Base-by-base conservation (phyloP, 164 flowering plant genomes). In the Taxillus chinensis region DNA sequence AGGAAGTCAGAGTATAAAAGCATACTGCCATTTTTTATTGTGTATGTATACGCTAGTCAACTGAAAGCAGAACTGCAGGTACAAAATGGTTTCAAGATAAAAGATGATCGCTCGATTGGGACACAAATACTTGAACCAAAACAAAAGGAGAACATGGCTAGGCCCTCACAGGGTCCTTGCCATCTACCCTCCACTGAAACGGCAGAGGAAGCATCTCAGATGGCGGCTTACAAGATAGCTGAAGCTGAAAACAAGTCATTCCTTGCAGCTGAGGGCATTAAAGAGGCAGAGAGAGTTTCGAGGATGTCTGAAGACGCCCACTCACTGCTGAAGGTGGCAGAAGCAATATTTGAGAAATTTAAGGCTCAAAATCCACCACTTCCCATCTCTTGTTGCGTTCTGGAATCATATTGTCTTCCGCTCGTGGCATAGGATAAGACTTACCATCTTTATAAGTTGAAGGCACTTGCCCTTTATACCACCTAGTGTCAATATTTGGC, bases 231-330 rank as follows among this genome's bases (percentile, higher is more conserved):
- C 68, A 80, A 65, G 71, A 62, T 92, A 62, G 89, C 92, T 41
- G 95, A 84, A 27, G 95, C 95, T 8, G 96, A 92, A 67, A 80
- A 78, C 72, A 86, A 81, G 70, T 71, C 89, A 5, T 82, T 66
- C 67, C 64, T 87, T 58, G 95, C 96, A 55, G 79, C 86, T 48
- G 88, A 82, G 69, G 82, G 96, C n/a, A 83, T 82, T 14, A 83
- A 79, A 70, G 90, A 92, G 66, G 77, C 83, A n/a, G 95, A 87
- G 61, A 80, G 86, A 61, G 71, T 86, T 6, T 57, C 78, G 37
- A 78, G 68, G 71, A 73, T 92, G 87, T 83, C 85, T 3, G 95
- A 86, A 61, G 89, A 89, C 3, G 41, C 87, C 1, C 86, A 86
- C 4, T 61, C 80, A 3, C 45, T 81, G 70, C 72, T 89, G 14